Evolutionary conservation across 2,329 filamentous ascomycete genomes (phyloP), one percentile per base, ranked within the genome.

Genomic region (Hypoxylon sp.): DNA sequence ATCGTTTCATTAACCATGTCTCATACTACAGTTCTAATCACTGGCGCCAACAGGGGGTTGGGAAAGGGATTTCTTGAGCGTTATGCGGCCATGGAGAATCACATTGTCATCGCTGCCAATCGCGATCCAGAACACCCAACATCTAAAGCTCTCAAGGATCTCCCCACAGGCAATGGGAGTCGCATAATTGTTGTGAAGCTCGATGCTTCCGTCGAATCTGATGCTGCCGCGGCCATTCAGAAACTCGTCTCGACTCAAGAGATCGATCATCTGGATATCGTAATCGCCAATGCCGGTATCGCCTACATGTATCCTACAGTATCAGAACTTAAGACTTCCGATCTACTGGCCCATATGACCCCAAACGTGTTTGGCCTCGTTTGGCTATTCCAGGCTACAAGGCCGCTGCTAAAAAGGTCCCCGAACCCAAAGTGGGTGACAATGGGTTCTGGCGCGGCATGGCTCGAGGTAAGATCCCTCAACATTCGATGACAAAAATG

Each of bases 281-380:
- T 88, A 1, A 82, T 89, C 57, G 83, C 85, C 49, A 88, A 88
- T 72, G 85, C 86, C 0, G 86, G 81, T 11, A 81, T 85, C 10
- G 73, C 74, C 3, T 75, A 77, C 3, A 55, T 71, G 14, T 82
- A 72, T 40, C 79, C 79, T 0, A 69, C 72, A 0, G 78, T 81
- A 0, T 63, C 72, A 2, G 76, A 79, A 10, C 77, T 78, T 22
- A 76, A 81, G 13, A 73, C 80, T 6, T 75, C 77, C 4, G 79
- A 83, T 22, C 61, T 86, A 44, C 42, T 72, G 2, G 72, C 77
- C 0, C 80, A 84, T 70, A 73, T 85, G 46, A 72, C 80, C 0
- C 71, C 83, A 49, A 88, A 88, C 69, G 73, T 83, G 0, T 72
- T 81, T 22, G 82, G 82, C 1, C 73, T 81, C 2, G 61, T 86